A percentile compares a stretch with the other conserved stretches of the same genome.
phyloP scores from a whole-genome alignment of 306 rosid species.

The Chamaecrista fasciculata region DNA sequence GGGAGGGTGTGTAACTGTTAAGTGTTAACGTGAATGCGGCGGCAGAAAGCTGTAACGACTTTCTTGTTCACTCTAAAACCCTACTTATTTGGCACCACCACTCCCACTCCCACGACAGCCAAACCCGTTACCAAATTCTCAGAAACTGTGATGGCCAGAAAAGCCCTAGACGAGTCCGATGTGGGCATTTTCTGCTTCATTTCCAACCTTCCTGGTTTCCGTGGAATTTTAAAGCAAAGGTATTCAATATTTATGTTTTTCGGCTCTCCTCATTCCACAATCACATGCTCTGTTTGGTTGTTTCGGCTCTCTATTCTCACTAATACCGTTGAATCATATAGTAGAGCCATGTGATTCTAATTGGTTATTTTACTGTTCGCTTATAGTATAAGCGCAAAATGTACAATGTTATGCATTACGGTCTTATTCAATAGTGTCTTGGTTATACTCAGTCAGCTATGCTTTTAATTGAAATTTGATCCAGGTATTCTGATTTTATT shows the following conservation, averaged over 20 bases:
- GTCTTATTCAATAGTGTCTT: not conserved
- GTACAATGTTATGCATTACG: not conserved
- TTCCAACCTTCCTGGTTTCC: conserved; percentile 84
- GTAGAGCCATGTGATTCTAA: not conserved
- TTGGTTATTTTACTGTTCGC: no score
- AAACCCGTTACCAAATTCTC: not conserved
- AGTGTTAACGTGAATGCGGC: conserved; percentile 14
- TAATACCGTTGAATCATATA: not conserved
- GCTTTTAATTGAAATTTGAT: conserved; percentile 28
- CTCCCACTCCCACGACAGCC: not conserved
- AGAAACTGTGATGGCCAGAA: conserved; percentile 36
- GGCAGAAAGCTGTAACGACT: conserved; percentile 12
- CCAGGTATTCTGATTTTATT: conserved; percentile 88
- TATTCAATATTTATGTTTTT: not conserved
- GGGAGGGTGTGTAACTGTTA: not conserved
- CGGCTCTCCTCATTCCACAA: not conserved
- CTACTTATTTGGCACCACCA: conserved; percentile 29
- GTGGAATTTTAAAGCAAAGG: conserved; percentile 92
- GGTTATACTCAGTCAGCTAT: not conserved
- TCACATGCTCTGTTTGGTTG: not conserved
- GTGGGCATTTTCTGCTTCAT: conserved; percentile 84
- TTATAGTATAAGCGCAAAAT: no score
- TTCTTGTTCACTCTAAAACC: conserved; percentile 43
- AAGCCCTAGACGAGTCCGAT: conserved; percentile 61
- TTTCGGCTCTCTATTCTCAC: no score